Conservation (phyloP, 371 early-diverging fungal species). For the Quaeritorhiza haematococci region DNA sequence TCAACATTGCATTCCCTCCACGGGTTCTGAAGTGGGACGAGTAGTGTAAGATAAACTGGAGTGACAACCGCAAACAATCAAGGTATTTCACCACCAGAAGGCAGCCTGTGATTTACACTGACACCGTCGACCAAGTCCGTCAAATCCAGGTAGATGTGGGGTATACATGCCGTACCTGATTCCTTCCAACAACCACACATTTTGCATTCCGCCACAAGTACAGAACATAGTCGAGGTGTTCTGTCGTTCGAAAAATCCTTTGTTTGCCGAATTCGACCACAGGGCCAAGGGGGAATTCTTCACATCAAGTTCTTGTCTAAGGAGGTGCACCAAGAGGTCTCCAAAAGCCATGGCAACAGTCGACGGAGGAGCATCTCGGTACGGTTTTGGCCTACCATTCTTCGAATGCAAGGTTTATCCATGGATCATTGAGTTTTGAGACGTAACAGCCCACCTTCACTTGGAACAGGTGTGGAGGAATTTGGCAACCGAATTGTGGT, state of each 20-base stretch:
- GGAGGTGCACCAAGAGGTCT: not conserved
- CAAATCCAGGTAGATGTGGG: not conserved
- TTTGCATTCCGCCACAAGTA: conserved; percentile 84
- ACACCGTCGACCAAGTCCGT: not conserved
- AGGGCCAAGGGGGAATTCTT: no score
- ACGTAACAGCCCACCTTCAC: conserved; percentile 34
- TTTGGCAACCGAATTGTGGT: no score
- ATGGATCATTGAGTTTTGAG: conserved; percentile 73
- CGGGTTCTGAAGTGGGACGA: conserved; percentile 61
- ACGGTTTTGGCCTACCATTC: conserved; percentile 58
- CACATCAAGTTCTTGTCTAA: not conserved
- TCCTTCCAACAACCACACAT: conserved; percentile 90
- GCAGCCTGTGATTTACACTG: not conserved
- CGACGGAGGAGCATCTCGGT: not conserved
- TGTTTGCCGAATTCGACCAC: not conserved
- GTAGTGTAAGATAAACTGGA: not conserved
- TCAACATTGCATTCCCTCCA: conserved; percentile 86
- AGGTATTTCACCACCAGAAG: not conserved
- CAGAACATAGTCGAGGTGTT: conserved; percentile 46
- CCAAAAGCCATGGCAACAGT: not conserved
- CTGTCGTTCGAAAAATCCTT: conserved; percentile 29
- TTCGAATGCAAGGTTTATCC: conserved; percentile 86
- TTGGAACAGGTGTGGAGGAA: no score
- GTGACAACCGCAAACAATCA: not conserved
- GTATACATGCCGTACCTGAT: conserved; percentile 56